Percentiles rank a stretch among this genome's conserved stretches.
Evolutionary conservation across 2,329 filamentous ascomycete species (phyloP).

Genomic region (Camillea tinctor): DNA sequence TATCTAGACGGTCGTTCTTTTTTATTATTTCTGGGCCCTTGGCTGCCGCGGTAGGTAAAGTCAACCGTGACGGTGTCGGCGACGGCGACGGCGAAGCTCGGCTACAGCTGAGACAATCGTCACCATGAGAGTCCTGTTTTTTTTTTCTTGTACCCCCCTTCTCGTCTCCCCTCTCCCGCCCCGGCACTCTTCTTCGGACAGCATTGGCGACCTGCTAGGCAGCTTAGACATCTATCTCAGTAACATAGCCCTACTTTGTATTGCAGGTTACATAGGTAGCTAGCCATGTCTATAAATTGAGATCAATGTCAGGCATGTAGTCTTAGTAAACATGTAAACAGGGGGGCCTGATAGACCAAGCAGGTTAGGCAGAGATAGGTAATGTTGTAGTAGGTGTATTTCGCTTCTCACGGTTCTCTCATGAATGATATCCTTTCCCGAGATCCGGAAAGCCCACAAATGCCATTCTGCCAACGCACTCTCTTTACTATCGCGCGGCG

Average conservation of each 20-base stretch:
- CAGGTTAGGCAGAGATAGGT: not conserved
- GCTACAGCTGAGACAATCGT: not conserved
- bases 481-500: too few relatives aligned
- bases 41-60: not conserved
- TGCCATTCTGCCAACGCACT: not conserved
- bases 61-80: not conserved
- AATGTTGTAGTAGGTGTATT: too few relatives aligned
- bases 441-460: not conserved
- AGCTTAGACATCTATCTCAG: not conserved
- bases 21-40: not conserved
- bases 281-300: not conserved
- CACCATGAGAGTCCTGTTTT: not conserved
- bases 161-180: not conserved
- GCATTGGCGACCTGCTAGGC: not conserved
- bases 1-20: too few relatives aligned
- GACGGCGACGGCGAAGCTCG: not conserved
- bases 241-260: too few relatives aligned
- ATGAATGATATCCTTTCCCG: not conserved
- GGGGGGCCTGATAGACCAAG: too few relatives aligned
- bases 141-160: too few relatives aligned
- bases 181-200: not conserved
- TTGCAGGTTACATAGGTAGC: too few relatives aligned
- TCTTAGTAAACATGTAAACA: not conserved
- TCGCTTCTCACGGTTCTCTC: too few relatives aligned
- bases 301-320: not conserved